These are phyloP conservation scores for Incumbomyces lentus DNA, from an alignment of 2,329 filamentous ascomycete species.

Conservation along the genomic window DNA sequence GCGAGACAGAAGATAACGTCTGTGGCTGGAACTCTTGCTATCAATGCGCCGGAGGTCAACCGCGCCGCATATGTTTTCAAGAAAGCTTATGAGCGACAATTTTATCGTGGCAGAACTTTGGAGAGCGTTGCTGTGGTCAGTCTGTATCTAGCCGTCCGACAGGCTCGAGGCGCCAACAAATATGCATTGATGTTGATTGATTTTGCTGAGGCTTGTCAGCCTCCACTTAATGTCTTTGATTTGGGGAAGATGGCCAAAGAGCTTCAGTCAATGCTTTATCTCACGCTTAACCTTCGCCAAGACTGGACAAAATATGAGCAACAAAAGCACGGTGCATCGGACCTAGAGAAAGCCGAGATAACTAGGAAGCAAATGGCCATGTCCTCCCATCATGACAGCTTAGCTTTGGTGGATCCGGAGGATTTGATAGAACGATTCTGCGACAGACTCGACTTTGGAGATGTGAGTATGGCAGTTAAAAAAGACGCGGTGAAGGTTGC, in stretches of 20 bases:
- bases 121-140: conserved; percentile 82
- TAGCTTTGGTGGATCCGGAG: conserved; percentile 66
- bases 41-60: conserved; percentile 46
- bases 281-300: conserved; percentile 22
- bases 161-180: conserved; percentile 13
- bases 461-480: conserved; percentile 63
- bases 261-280: conserved; percentile 51
- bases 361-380: background rate
- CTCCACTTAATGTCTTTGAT: conserved; percentile 74
- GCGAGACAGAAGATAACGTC: conserved; percentile 45
- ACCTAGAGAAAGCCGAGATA: background rate
- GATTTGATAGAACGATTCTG: conserved; percentile 87
- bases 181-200: conserved; percentile 75
- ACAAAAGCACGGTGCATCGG: conserved; percentile 9
- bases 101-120: conserved; percentile 75
- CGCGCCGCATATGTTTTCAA: conserved; percentile 60
- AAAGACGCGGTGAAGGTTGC: conserved; percentile 80
- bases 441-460: conserved; percentile 80
- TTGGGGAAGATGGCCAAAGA: conserved; percentile 84
- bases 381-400: background rate
- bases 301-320: conserved; percentile 17
- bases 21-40: conserved; percentile 52
- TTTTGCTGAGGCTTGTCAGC: conserved; percentile 55
- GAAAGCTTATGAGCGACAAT: conserved; percentile 62
- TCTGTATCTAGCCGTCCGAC: conserved; percentile 76